Evolutionary conservation across 2,329 filamentous ascomycete species (phyloP), one percentile per base, ranked within the genome.

Genomic region (Cladosporium oxysporum): DNA sequence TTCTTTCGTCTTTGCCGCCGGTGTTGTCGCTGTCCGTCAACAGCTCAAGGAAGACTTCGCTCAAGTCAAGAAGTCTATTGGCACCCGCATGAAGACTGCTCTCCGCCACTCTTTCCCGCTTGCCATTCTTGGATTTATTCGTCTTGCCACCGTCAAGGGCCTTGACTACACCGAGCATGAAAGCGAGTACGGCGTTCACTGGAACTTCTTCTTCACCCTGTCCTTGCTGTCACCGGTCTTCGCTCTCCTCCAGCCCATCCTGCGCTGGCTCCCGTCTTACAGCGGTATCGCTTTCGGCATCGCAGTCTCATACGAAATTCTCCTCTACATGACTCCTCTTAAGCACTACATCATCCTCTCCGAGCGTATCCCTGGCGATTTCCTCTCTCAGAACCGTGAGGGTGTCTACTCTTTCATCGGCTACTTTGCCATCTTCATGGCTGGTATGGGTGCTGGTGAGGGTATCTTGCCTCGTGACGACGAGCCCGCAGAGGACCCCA

Each of bases 121-220:
- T 5, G 80, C 97, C 23, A 82, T 90, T 1, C 83, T 99, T 5
- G 95, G 95, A 16, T 76, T 95, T 28, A 83, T 96, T 64, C 88
- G 95, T 28, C 84, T 98, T 28, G 87, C 92, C 70, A 96, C 89
- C 72, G 93, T 98, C 75, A 99, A 99, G 80, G 91, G 92, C 7
- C 82, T 97, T 33, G 93, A 98, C 76, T 99, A 99, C 76, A 93
- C 93, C 3, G 95, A 99, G 77, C 95, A 99, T 81, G 92, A 97
- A 66, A 93, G 92, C 16, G 95, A 99, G 76, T 99, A 99, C 75
- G 95, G 95, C 52, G 92, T 99, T 11, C 95, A 99, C 78, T 99
- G 95, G 95, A 99, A 99, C 78, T 99, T 99, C 79, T 99, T 99
- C 84, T 98, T 98, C 80, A 99, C 95, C 0, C 83, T 99, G 11